These are phyloP conservation scores for Raffaelea albimanens DNA, from an alignment of 2,329 filamentous ascomycete species.

Conservation along the genomic window DNA sequence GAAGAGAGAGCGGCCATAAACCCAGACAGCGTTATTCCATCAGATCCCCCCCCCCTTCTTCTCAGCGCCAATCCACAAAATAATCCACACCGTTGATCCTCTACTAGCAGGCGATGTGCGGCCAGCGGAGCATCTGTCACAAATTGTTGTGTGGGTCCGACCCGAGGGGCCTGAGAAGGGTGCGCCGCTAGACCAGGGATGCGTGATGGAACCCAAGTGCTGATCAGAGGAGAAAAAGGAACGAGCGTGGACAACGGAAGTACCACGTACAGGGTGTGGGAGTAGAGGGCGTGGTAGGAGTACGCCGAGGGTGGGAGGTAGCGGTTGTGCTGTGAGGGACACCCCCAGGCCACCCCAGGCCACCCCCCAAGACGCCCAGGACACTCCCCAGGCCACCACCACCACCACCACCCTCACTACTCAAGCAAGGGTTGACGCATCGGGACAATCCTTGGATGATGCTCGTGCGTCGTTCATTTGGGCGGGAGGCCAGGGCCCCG, in stretches of 20 bases:
- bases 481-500: no score
- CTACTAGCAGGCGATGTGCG: slow-evolving; percentile 24
- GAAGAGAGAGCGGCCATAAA: neutral
- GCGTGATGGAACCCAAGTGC: slow-evolving; percentile 14
- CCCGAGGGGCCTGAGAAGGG: slow-evolving; percentile 14
- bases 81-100: slow-evolving; percentile 32
- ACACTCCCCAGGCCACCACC: no score
- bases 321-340: no score
- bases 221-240: slow-evolving; percentile 16
- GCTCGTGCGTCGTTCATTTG: slow-evolving; percentile 1
- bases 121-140: slow-evolving; percentile 39
- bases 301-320: no score
- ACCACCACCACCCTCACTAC: no score
- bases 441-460: slow-evolving; percentile 14
- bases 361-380: no score
- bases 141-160: slow-evolving; percentile 43
- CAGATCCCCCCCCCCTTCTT: slow-evolving; percentile 7
- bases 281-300: no score
- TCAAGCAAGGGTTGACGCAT: no score
- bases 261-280: no score
- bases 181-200: slow-evolving; percentile 15
- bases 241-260: slow-evolving; percentile 9
- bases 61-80: slow-evolving; percentile 5
- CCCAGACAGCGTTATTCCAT: slow-evolving; percentile 6
- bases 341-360: no score